Base-by-base conservation (phyloP, 768 basidiomycete species). In the Lentinula aciculospora region DNA sequence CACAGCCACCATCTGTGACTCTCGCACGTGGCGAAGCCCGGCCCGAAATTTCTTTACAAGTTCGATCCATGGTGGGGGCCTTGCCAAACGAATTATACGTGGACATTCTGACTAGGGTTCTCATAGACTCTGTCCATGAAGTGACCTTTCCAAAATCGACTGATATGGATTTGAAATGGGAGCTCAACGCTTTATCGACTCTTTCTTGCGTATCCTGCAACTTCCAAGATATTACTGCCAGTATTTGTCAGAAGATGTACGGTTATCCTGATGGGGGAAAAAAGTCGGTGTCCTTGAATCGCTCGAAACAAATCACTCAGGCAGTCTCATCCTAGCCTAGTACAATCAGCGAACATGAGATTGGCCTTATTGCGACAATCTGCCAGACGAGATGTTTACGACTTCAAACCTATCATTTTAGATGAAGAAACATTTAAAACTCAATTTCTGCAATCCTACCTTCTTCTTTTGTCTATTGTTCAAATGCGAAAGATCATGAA, bases 351-450 rank as follows among this genome's bases (percentile, higher is more conserved):
- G 6, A 39, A 54, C 28, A 25, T 39, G 29, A 40, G 40, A 25
- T 25, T 54, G 10, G 39, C 37, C 2, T 54, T 54, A 15, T 19
- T 54, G 40, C 53, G 39, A 21, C 37, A 54, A 19, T 54, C 37
- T 29, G 23, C 37, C 13, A 39, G 27, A 27, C 10, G 27, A n/a
- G 53, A 54, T 21, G 27, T n/a, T 10, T 23, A 10, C 34, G 8
- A 12, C 47, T 12, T 53, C 17, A 29, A 28, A 28, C 37, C 39
- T 17, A 42, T 54, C 37, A 54, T 39, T 13, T 29, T 54, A 5
- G 53, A 54, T 21, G 53, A 54, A 42, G 53, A 28, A 17, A 29
- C 12, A 37, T 40, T 54, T 0, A 54, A 54, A 40, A 54, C 53
- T 9, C 32, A 37, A 3, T 54, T 54, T 17, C 23, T 54, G 12